Percentiles rank a stretch among this genome's conserved stretches.
These are phyloP conservation scores for Ulota crispa DNA, from an alignment of 225 moss, liverwort and hornwort species.

Conservation along the genomic window DNA sequence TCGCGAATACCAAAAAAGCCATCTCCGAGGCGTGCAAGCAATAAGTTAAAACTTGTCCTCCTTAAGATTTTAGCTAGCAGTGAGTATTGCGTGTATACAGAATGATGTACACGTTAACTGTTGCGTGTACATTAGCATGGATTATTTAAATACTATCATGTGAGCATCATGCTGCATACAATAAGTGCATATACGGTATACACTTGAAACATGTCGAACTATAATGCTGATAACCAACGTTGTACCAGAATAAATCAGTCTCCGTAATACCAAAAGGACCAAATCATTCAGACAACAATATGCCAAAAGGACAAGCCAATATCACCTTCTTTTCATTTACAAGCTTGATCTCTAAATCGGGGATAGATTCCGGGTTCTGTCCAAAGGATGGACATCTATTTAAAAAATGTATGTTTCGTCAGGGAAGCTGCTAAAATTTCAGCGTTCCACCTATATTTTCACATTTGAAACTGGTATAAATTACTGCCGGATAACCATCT, in stretches of 20 bases:
- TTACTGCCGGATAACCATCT: conserved; percentile 9
- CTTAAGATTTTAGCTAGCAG: background rate
- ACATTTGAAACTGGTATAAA: conserved; percentile 26
- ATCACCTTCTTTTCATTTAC: background rate
- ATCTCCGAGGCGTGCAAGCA: background rate
- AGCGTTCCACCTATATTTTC: conserved; percentile 38
- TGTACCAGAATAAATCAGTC: background rate
- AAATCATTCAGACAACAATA: background rate
- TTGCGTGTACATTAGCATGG: background rate
- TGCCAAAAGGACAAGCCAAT: background rate
- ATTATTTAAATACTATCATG: background rate
- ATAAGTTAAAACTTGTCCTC: background rate
- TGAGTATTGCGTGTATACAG: background rate
- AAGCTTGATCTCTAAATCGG: background rate
- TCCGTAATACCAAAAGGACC: background rate
- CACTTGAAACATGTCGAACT: background rate
- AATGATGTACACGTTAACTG: background rate
- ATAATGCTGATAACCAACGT: background rate
- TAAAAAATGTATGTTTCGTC: conserved; percentile 27
- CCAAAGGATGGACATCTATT: conserved; percentile 22
- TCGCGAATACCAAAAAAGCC: background rate
- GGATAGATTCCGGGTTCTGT: background rate
- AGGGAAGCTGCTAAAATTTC: conserved; percentile 20
- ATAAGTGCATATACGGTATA: no score
- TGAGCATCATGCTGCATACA: background rate